Percentiles rank a stretch among this genome's conserved stretches.
Evolutionary conservation across 2,329 filamentous ascomycete genomes (phyloP).

Genomic region (Penicillium vulpinum): DNA sequence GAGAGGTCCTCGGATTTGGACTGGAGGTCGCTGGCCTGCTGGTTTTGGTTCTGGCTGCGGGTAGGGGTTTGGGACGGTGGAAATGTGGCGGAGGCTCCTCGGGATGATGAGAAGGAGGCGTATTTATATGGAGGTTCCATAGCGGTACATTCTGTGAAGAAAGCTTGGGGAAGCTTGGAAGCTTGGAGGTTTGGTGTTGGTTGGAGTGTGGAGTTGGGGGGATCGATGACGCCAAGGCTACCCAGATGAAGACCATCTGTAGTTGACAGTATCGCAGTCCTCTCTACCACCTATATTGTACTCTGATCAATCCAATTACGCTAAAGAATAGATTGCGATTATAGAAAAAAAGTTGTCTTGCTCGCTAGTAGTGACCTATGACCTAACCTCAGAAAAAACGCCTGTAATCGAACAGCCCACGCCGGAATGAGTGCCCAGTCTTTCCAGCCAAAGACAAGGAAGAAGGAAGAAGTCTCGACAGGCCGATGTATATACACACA

Average conservation of each 20-base stretch:
- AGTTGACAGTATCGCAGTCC: not conserved
- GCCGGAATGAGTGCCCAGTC: constrained; percentile 4
- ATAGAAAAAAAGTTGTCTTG: constrained; percentile 9
- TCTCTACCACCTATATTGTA: not conserved
- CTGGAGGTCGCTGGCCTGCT: not conserved
- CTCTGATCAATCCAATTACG: not conserved
- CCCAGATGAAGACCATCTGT: not conserved
- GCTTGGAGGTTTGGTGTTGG: not conserved
- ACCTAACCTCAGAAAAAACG: constrained; percentile 19
- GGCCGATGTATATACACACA: constrained; percentile 1
- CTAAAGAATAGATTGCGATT: not conserved
- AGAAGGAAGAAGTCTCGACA: constrained; percentile 1
- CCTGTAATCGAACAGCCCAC: constrained; percentile 14
- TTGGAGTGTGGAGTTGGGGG: constrained; percentile 6
- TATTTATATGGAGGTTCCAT: constrained; percentile 20
- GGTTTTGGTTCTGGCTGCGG: not conserved
- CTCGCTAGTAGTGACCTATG: constrained; percentile 13
- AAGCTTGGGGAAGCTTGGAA: not conserved
- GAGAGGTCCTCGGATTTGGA: not conserved
- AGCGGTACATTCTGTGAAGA: constrained; percentile 4
- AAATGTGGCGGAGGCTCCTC: constrained; percentile 21
- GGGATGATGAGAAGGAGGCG: constrained; percentile 17
- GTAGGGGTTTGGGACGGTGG: constrained; percentile 7
- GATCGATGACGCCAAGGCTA: constrained; percentile 9
- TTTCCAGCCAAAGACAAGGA: constrained; percentile 1